phyloP scores from a whole-genome alignment of 2,329 filamentous ascomycete genomes.

The Geosmithia flava region DNA sequence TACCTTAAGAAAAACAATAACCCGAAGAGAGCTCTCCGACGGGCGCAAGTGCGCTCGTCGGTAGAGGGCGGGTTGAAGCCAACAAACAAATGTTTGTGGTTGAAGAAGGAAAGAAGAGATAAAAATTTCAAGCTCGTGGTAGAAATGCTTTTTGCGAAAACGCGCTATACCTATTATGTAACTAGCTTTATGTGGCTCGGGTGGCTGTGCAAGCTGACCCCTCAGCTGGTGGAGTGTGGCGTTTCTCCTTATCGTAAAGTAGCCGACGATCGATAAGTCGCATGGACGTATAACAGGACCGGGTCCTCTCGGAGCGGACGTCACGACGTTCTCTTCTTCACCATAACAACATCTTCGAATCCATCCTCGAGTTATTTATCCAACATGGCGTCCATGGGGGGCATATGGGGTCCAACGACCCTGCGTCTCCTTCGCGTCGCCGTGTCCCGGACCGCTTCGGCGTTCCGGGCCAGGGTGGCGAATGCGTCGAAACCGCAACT shows the following conservation, averaged over 20 bases:
- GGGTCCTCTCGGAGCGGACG: background rate
- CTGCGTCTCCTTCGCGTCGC: constrained; percentile 41
- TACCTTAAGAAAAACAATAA: background rate
- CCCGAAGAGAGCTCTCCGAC: background rate
- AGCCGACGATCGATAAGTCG: background rate
- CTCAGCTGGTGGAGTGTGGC: background rate
- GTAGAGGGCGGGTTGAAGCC: background rate
- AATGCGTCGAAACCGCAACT: constrained; percentile 29
- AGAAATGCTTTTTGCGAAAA: background rate
- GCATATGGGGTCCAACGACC: constrained; percentile 44
- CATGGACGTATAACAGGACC: background rate
- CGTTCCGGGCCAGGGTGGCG: constrained; percentile 36
- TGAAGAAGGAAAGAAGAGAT: background rate
- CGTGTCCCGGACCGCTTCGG: constrained; percentile 35
- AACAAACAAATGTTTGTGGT: background rate
- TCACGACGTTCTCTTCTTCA: constrained; percentile 1
- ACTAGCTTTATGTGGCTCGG: background rate
- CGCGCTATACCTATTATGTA: background rate
- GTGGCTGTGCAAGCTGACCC: constrained; percentile 1
- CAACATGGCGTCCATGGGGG: constrained; percentile 43
- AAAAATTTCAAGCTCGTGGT: constrained; percentile 1
- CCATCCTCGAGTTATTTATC: constrained; percentile 8
- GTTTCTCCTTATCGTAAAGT: background rate
- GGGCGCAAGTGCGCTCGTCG: background rate
- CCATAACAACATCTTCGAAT: background rate